Conservation (phyloP, 306 rosid species). For the Nissolia schottii region DNA sequence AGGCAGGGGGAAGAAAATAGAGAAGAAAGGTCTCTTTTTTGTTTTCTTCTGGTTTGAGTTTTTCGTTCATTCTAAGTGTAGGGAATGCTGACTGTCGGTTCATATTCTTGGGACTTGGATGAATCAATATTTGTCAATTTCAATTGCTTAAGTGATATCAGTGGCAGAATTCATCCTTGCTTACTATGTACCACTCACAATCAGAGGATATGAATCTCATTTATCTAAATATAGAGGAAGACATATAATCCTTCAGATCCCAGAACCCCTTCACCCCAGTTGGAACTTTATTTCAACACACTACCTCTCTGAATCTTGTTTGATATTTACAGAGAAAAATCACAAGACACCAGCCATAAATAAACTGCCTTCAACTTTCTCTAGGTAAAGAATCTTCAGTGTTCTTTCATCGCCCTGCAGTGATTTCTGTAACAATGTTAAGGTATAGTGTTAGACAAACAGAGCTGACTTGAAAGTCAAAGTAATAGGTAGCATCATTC, state of each 20-base stretch:
- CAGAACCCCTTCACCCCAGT: background rate
- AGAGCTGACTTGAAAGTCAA: background rate
- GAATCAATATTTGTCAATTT: slow-evolving; percentile 1
- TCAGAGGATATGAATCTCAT: slow-evolving; percentile 11
- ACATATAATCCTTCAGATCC: slow-evolving; percentile 25
- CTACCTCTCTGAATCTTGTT: slow-evolving; percentile 18
- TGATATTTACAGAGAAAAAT: slow-evolving; percentile 38
- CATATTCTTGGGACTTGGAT: background rate
- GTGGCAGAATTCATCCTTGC: background rate
- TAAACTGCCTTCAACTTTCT: slow-evolving; percentile 32
- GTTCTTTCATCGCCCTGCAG: slow-evolving; percentile 58
- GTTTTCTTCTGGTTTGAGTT: background rate
- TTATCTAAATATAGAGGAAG: slow-evolving; percentile 21
- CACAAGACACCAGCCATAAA: slow-evolving; percentile 17
- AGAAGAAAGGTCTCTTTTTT: background rate
- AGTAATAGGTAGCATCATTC: background rate
- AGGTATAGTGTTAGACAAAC: background rate
- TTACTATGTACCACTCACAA: background rate
- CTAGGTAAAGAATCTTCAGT: slow-evolving; percentile 31
- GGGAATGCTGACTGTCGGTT: slow-evolving; percentile 9
- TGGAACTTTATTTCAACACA: slow-evolving; percentile 40
- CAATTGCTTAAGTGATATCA: background rate
- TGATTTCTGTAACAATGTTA: slow-evolving; percentile 9
- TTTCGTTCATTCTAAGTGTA: background rate
- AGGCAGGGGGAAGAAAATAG: slow-evolving; percentile 12